These are phyloP conservation scores for Hebeloma cylindrosporum DNA, from an alignment of 768 basidiomycete species.

Conservation along the genomic window DNA sequence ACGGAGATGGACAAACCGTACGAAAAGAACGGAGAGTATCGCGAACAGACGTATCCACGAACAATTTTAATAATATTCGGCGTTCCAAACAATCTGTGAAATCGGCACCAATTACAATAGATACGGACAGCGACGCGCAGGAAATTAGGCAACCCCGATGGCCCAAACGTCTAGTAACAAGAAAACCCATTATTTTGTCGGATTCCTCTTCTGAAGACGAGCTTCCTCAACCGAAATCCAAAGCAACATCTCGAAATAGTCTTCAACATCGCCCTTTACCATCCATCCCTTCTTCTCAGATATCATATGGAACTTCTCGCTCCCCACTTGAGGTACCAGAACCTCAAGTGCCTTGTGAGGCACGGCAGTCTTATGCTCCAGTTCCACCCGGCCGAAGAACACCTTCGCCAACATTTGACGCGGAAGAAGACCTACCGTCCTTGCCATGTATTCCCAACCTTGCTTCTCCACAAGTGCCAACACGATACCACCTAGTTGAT, in stretches of 20 bases:
- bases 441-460: slow-evolving; percentile 1
- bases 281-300: slow-evolving; percentile 4
- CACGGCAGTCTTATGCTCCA: neutral
- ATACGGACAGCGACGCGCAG: too few relatives aligned
- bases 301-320: slow-evolving; percentile 8
- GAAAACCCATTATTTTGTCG: slow-evolving; percentile 39
- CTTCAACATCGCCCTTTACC: slow-evolving; percentile 1
- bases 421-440: neutral
- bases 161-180: slow-evolving; percentile 10
- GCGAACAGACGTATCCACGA: slow-evolving; percentile 40
- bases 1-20: slow-evolving; percentile 56
- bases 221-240: slow-evolving; percentile 15
- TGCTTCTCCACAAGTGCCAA: neutral
- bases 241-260: slow-evolving; percentile 15
- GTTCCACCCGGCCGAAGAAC: neutral
- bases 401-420: slow-evolving; percentile 1
- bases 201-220: slow-evolving; percentile 45
- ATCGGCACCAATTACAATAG: too few relatives aligned
- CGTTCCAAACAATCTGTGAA: too few relatives aligned
- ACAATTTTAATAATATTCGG: slow-evolving; percentile 29
- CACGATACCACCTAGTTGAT: slow-evolving; percentile 21
- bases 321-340: slow-evolving; percentile 40
- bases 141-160: neutral
- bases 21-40: slow-evolving; percentile 63
- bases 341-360: slow-evolving; percentile 38